Evolutionary conservation across 192 early-diverging fungal genomes (phyloP).

Genomic region (Haplosporangium gracile): DNA sequence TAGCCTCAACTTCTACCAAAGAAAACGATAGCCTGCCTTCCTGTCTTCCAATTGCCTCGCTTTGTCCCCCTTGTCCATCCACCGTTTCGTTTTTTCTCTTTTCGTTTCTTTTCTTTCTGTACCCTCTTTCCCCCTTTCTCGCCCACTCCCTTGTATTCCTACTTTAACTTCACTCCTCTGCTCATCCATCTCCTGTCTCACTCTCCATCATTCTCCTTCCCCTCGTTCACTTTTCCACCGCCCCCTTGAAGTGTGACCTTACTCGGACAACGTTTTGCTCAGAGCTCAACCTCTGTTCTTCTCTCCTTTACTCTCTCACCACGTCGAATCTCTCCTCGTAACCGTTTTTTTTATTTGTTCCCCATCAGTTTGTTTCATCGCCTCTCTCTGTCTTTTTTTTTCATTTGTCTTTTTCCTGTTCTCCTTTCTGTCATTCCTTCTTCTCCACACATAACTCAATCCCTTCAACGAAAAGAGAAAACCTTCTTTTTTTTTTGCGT

Average conservation of each 20-base stretch:
- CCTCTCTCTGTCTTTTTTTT: neutral
- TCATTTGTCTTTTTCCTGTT: neutral
- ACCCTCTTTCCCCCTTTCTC: neutral
- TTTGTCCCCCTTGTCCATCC: neutral
- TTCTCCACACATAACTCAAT: neutral
- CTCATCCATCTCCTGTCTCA: neutral
- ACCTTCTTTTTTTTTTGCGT: neutral
- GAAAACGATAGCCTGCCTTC: too few species aligned
- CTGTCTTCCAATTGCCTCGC: too few species aligned
- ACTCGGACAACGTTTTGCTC: neutral
- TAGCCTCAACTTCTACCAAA: too few species aligned
- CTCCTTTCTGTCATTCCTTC: neutral
- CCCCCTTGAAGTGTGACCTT: neutral
- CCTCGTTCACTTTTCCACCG: neutral
- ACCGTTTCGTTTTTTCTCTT: neutral
- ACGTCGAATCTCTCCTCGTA: neutral
- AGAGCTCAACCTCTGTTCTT: neutral
- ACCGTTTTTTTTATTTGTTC: neutral
- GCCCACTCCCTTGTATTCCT: neutral
- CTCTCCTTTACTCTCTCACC: too few species aligned
- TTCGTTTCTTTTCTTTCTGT: neutral
- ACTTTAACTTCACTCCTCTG: neutral
- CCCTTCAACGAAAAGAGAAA: neutral
- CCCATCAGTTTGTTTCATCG: neutral
- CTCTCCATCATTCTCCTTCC: neutral